Evolutionary conservation across 441 rosid genomes (phyloP).

Genomic region (Viola pubescens): DNA sequence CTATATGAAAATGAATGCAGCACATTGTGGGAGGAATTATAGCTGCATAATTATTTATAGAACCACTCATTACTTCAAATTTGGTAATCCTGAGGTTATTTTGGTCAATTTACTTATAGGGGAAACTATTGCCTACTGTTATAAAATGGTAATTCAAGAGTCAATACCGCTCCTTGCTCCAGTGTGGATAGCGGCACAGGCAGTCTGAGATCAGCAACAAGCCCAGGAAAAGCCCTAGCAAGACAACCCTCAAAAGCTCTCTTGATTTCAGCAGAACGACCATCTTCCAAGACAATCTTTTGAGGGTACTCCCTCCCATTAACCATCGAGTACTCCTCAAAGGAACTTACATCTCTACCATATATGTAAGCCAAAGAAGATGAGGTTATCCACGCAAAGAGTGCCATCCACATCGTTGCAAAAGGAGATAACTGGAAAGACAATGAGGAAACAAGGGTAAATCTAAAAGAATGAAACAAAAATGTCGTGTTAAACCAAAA

Average conservation of each 20-base stretch:
- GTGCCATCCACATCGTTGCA: conserved; percentile 81
- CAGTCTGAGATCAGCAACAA: conserved; percentile 55
- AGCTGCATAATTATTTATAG: no score
- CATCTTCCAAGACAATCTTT: conserved; percentile 47
- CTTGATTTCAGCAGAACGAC: conserved; percentile 84
- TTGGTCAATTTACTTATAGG: no score
- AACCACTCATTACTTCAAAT: no score
- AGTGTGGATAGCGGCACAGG: conserved; percentile 57
- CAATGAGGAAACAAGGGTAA: conserved; percentile 5
- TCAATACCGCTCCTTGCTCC: conserved; percentile 76
- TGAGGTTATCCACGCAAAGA: conserved; percentile 83
- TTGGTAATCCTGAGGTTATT: no score
- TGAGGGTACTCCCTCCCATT: conserved; percentile 65
- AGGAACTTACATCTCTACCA: conserved; percentile 64
- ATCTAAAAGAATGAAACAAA: conserved; percentile 10
- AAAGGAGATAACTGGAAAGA: conserved; percentile 64
- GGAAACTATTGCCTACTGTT: no score
- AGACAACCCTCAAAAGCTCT: conserved; percentile 68
- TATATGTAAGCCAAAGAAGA: conserved; percentile 81
- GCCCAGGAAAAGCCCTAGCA: conserved; percentile 71
- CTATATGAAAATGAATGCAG: no score
- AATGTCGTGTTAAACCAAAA: not conserved
- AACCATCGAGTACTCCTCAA: conserved; percentile 57
- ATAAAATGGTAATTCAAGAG: conserved; percentile 8
- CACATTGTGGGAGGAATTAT: no score